Evolutionary conservation across 2,329 filamentous ascomycete genomes (phyloP), one percentile per base, ranked within the genome.

Genomic region (Nothomitra cinnamomea): DNA sequence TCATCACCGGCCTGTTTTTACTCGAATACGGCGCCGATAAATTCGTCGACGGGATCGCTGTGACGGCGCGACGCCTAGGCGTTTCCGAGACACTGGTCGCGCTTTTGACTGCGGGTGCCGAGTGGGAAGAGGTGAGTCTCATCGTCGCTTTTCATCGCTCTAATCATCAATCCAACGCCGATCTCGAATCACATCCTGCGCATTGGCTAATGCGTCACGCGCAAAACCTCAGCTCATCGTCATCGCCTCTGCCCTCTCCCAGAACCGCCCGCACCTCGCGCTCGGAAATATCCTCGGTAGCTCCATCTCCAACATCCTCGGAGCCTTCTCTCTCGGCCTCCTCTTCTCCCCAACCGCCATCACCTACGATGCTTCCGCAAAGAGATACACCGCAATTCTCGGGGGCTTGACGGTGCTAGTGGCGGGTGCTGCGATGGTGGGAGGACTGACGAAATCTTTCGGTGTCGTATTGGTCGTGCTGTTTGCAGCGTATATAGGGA

Each of bases 221-320:
- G 17, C 38, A 12, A 25, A 13, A 41, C 42, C 51, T 54, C 54
- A 74, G 69, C 68, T 76, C 32, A 69, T 67, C 1, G 72, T 78
- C 0, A 69, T 77, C 1, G 57, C 75, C 10, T 69, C 71, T 19
- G 69, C 72, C 7, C 64, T 77, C 32, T 63, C 68, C 2, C 72
- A 70, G 52, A 62, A 67, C 25, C 72, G 69, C 22, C 65, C 68
- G 0, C 69, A 73, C 1, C 63, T 77, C 6, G 74, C 74, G 8
- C 59, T 77, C 0, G 75, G 74, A n/a, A 78, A 77, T 56, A 66
- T 77, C 50, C 60, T 77, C 56, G 74, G 74, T n/a, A 74, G 72
- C 17, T 65, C 68, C 36, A 73, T 78, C 47, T 76, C 74, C 51
- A 77, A 77, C 53, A 74, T 77, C 51, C 66, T 77, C 1, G 75